Evolutionary conservation across 208 protist genomes (phyloP).

Genomic region (Acanthamoeba castellanii): DNA sequence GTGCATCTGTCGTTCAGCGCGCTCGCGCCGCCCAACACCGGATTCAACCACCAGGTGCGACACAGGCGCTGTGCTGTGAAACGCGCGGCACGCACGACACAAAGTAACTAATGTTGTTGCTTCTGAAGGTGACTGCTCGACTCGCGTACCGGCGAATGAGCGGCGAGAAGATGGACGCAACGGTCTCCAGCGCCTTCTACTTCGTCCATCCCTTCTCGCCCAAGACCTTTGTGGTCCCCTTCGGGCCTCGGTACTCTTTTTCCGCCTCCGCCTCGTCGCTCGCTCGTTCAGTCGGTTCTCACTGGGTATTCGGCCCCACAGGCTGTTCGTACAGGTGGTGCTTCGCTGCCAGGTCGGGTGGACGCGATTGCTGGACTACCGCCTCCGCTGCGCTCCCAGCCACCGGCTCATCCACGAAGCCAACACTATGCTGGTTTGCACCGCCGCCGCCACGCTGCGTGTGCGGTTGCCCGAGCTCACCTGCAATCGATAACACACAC

Average conservation of each 20-base stretch:
- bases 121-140: background rate
- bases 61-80: background rate
- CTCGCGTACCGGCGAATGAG: background rate
- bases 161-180: background rate
- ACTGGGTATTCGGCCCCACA: background rate
- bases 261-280: background rate
- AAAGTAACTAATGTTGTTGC: background rate
- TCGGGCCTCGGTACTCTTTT: background rate
- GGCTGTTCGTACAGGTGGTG: constrained; percentile 25
- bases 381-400: background rate
- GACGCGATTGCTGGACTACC: background rate
- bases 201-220: constrained; percentile 32
- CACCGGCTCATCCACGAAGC: background rate
- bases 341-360: constrained; percentile 48
- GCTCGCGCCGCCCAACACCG: background rate
- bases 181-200: background rate
- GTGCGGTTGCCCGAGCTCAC: no score
- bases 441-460: background rate
- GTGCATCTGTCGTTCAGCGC: background rate
- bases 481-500: no score
- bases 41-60: constrained; percentile 47
- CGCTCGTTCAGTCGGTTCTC: background rate
- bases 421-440: background rate
- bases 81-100: background rate
- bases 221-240: constrained; percentile 32